phyloP scores from a whole-genome alignment of 441 rosid genomes.

The Euphorbia corollata region DNA sequence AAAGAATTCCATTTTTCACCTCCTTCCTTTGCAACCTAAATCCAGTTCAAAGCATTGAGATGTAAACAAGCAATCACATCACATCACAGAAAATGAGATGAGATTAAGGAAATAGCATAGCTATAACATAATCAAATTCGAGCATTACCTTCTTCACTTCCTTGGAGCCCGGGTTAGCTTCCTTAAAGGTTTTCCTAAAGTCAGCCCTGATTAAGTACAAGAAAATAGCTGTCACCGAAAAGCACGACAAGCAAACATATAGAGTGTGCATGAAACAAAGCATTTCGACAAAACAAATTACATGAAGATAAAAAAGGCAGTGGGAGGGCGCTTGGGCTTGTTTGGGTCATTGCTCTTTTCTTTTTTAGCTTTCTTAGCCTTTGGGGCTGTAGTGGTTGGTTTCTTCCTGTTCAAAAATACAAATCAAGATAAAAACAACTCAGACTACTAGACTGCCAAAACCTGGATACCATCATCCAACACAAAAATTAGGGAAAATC shows the following conservation, averaged over 20 bases:
- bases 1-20: conserved; percentile 87
- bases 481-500: not conserved
- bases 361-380: conserved; percentile 51
- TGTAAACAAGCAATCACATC: not conserved
- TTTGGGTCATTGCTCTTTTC: conserved; percentile 42
- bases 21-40: conserved; percentile 67
- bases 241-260: not conserved
- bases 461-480: too few species aligned
- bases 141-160: conserved; percentile 42
- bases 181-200: conserved; percentile 53
- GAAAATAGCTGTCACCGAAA: not conserved
- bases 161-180: conserved; percentile 49
- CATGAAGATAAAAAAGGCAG: conserved; percentile 84
- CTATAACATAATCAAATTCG: not conserved
- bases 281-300: conserved; percentile 17
- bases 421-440: not conserved
- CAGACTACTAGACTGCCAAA: not conserved
- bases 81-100: not conserved
- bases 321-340: conserved; percentile 69
- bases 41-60: not conserved
- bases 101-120: not conserved
- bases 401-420: conserved; percentile 43
- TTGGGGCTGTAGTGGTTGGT: conserved; percentile 51
- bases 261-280: not conserved
- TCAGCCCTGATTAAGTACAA: conserved; percentile 42